Evolutionary conservation across 176 grass and related monocot species (phyloP).

Genomic region (maize (Zea mays)): DNA sequence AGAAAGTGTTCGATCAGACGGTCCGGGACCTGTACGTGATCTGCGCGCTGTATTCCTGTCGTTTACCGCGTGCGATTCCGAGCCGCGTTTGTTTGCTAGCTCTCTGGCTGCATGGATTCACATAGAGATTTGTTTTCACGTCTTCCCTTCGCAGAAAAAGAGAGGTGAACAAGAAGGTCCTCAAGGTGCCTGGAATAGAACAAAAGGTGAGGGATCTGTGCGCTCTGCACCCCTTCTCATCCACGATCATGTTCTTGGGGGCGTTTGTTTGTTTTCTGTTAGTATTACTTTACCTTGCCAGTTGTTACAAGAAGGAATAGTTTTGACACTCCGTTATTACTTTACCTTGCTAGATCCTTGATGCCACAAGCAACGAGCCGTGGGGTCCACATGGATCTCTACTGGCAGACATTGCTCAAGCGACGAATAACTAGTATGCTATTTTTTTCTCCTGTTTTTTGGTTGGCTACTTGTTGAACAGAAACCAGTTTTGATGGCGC

Average conservation of each 20-base stretch:
- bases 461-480: not conserved
- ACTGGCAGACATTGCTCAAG: slow-evolving; percentile 84
- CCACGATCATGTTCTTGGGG: not conserved
- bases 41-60: not conserved
- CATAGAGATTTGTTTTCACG: not conserved
- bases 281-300: not conserved
- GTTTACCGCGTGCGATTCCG: not conserved
- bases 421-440: slow-evolving; percentile 75
- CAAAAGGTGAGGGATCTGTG: slow-evolving; percentile 72
- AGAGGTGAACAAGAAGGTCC: slow-evolving; percentile 95
- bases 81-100: not conserved
- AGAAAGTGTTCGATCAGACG: slow-evolving; percentile 97
- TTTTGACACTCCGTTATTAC: not conserved
- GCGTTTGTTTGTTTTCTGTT: not conserved
- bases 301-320: not conserved
- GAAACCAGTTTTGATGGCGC: not conserved
- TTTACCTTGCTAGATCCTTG: slow-evolving; percentile 62
- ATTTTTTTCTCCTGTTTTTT: not conserved
- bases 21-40: slow-evolving; percentile 86
- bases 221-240: slow-evolving; percentile 1
- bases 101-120: slow-evolving; percentile 3
- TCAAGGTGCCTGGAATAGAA: slow-evolving; percentile 84
- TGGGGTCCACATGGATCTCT: slow-evolving; percentile 97
- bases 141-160: slow-evolving; percentile 60
- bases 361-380: slow-evolving; percentile 96